Evolutionary conservation across 495 filamentous ascomycete genomes (phyloP), one percentile per base, ranked within the genome.

Genomic region (Cudoniella acicularis): DNA sequence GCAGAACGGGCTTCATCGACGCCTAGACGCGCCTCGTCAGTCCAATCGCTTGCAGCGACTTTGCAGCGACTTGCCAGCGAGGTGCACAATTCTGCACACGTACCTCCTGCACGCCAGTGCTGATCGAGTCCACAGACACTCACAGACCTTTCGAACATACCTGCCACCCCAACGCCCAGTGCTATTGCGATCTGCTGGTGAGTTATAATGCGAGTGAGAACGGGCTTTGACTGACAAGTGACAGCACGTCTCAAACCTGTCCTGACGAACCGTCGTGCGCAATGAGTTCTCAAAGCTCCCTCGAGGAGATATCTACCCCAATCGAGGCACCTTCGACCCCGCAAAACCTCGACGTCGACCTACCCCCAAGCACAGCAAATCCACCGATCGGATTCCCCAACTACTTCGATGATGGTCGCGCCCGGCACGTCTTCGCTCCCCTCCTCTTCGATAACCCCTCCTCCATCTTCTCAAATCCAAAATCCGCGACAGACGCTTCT

Each of bases 381-480:
- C 17, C 36, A 55, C 13, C 17, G 43, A 17, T 27, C 60, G n/a
- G 43, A 43, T 10, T 65, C 62, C 21, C 58, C 61, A 18, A 58
- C 20, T 27, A 60, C 56, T 2, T 61, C 64, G 4, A 52, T 64
- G 57, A 26, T 56, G 10, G 52, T 55, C 22, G 62, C 55, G 42
- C 22, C 46, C 3, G 47, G 22, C 24, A 60, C 65, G 11, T 45
- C 60, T 30, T 54, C 57, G 11, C 21, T 54, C 16, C 18, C 56
- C 72, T 75, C 30, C 74, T 77, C 60, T 2, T 82, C 79, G 23
- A 70, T 91, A 72, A 91, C 89, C 3, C 88, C 89, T 0, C 89
- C 89, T 10, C 89, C 88, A 0, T 91, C 89, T 1, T 84, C 87
- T 4, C 89, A 92, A 66, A 68, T 48, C 24, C 50, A 56, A 24